A percentile compares a stretch with the other conserved stretches of the same genome.
Evolutionary conservation across 2,329 filamentous ascomycete genomes (phyloP).

Genomic region (Eurotiales sp.): DNA sequence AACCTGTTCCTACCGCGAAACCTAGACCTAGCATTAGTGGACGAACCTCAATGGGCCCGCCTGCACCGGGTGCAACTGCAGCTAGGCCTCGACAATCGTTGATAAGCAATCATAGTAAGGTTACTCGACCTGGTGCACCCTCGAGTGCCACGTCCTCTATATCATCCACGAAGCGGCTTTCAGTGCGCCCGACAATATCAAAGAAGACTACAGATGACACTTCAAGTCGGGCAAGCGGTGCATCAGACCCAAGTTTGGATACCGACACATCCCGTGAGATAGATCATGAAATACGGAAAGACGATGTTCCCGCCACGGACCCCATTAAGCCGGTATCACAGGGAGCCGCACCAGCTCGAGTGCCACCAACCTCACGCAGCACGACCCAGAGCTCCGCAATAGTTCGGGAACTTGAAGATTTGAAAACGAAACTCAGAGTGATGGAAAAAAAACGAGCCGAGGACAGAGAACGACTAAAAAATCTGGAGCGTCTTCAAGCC

Average conservation of each 20-base stretch:
- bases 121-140: conserved; percentile 30
- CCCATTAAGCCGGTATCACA: conserved; percentile 21
- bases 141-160: conserved; percentile 22
- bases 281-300: conserved; percentile 21
- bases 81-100: conserved; percentile 39
- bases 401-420: conserved; percentile 72
- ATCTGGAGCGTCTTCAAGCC: conserved; percentile 68
- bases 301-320: conserved; percentile 21
- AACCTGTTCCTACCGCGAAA: conserved; percentile 44
- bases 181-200: conserved; percentile 26
- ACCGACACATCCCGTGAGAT: conserved; percentile 23
- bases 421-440: conserved; percentile 81
- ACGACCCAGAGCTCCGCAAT: conserved; percentile 48
- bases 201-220: conserved; percentile 27
- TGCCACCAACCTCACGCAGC: conserved; percentile 34
- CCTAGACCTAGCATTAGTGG: conserved; percentile 54
- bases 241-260: conserved; percentile 29
- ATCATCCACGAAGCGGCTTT: conserved; percentile 29
- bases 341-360: conserved; percentile 22
- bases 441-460: conserved; percentile 84
- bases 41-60: conserved; percentile 66
- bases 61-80: conserved; percentile 36
- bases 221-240: conserved; percentile 23
- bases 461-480: conserved; percentile 79
- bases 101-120: conserved; percentile 29